phyloP scores from a whole-genome alignment of 345 rosid species.

The Syzygium aqueum region DNA sequence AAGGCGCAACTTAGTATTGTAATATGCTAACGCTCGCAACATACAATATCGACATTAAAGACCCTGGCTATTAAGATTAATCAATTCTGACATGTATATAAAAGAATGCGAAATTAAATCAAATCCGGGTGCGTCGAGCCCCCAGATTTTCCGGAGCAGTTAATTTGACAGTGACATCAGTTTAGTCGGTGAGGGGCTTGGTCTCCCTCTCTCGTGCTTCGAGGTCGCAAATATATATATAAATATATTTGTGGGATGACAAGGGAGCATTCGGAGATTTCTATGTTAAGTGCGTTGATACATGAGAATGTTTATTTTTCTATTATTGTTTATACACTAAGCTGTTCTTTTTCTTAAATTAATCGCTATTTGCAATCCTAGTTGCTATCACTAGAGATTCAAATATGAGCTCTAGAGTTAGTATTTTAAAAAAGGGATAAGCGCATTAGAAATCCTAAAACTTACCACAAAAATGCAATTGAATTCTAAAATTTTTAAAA shows the following conservation, averaged over 20 bases:
- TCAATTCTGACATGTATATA: not conserved
- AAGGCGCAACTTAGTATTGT: not conserved
- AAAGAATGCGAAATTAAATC: not conserved
- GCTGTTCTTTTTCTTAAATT: not conserved
- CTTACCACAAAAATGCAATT: no score
- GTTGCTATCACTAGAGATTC: not conserved
- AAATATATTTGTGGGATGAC: not conserved
- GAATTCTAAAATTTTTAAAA: no score
- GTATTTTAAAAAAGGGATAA: not conserved
- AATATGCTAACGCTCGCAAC: not conserved
- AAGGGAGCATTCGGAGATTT: not conserved
- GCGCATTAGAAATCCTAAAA: no score
- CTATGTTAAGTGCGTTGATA: not conserved
- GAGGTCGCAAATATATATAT: not conserved
- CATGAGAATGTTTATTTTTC: not conserved
- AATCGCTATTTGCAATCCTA: not conserved
- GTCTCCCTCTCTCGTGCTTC: not conserved
- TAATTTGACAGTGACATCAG: not conserved
- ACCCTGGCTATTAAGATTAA: not conserved
- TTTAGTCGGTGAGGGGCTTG: not conserved
- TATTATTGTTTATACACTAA: not conserved
- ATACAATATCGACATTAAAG: not conserved
- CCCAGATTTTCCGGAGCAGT: not conserved
- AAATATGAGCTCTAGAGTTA: not conserved
- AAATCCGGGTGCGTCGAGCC: not conserved